These are phyloP conservation scores for Plasmodium gaboni DNA, from an alignment of 169 alveolate genomes.

Conservation along the genomic window DNA sequence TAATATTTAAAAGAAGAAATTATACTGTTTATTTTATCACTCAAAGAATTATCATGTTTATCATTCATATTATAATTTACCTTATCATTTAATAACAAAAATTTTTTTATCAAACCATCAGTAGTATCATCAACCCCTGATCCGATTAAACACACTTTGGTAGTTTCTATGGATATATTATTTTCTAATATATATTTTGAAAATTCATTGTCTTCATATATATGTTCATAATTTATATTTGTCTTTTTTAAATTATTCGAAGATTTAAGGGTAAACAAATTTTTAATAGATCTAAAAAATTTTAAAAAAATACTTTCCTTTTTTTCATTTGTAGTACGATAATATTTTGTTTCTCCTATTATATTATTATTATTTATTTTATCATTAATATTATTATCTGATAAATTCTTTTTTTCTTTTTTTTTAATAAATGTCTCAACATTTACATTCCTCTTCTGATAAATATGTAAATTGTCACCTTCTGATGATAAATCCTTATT, in stretches of 20 bases:
- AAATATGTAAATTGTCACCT: too few relatives aligned
- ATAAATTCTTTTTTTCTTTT: too few relatives aligned
- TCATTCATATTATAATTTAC: too few relatives aligned
- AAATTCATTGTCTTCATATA: background rate
- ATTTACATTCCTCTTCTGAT: too few relatives aligned
- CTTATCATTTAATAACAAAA: background rate
- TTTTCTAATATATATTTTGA: constrained; percentile 3
- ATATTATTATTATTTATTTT: too few relatives aligned
- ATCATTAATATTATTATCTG: too few relatives aligned
- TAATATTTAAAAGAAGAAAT: background rate
- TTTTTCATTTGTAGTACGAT: background rate
- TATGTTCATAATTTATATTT: constrained; percentile 4
- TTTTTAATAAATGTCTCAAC: too few relatives aligned
- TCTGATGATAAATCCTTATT: too few relatives aligned
- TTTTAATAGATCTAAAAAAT: constrained; percentile 1
- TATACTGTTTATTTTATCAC: background rate
- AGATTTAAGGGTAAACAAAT: background rate
- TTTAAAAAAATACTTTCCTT: constrained; percentile 19
- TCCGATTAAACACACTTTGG: constrained; percentile 39
- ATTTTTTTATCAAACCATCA: constrained; percentile 3
- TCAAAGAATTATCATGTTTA: background rate
- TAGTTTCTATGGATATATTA: constrained; percentile 9
- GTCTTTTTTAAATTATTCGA: background rate
- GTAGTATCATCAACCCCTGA: constrained; percentile 17
- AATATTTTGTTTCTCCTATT: too few relatives aligned